phyloP scores from a whole-genome alignment of 345 rosid genomes.

The Microthlaspi erraticum region DNA sequence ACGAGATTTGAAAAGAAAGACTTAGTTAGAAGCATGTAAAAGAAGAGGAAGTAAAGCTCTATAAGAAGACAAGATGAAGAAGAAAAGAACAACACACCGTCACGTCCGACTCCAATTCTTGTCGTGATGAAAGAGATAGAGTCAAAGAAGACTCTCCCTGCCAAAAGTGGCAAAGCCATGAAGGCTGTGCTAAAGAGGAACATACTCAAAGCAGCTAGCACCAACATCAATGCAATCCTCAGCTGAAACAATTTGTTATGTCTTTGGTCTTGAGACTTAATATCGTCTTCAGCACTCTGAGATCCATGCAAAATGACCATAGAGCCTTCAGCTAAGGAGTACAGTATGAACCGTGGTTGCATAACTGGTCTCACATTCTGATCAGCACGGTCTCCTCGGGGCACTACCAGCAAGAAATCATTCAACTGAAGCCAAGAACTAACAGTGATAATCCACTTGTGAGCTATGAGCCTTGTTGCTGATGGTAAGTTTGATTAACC shows the following conservation, averaged over 20 bases:
- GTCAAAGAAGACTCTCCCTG: conserved; percentile 21
- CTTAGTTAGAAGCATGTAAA: background rate
- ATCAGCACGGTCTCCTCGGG: conserved; percentile 11
- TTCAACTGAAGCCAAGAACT: conserved; percentile 33
- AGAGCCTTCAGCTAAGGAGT: conserved; percentile 30
- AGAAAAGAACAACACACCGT: conserved; percentile 31
- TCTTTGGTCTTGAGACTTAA: background rate
- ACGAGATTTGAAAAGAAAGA: background rate
- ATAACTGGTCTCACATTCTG: conserved; percentile 19
- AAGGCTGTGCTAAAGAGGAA: conserved; percentile 14
- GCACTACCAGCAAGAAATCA: conserved; percentile 34
- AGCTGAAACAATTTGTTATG: conserved; percentile 25
- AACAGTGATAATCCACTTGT: conserved; percentile 31
- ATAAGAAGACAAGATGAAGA: background rate
- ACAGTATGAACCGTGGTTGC: no score
- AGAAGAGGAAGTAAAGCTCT: background rate
- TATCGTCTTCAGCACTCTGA: conserved; percentile 27
- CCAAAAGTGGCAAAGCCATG: conserved; percentile 37
- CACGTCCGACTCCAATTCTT: background rate
- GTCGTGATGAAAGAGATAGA: conserved; percentile 5
- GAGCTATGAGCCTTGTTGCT: conserved; percentile 2
- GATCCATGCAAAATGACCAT: background rate
- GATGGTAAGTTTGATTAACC: background rate
- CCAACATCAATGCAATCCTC: conserved; percentile 29
- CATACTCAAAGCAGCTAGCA: conserved; percentile 34